Base-by-base conservation (phyloP, 176 grass and related monocot species). In the Musa schizocarpa region DNA sequence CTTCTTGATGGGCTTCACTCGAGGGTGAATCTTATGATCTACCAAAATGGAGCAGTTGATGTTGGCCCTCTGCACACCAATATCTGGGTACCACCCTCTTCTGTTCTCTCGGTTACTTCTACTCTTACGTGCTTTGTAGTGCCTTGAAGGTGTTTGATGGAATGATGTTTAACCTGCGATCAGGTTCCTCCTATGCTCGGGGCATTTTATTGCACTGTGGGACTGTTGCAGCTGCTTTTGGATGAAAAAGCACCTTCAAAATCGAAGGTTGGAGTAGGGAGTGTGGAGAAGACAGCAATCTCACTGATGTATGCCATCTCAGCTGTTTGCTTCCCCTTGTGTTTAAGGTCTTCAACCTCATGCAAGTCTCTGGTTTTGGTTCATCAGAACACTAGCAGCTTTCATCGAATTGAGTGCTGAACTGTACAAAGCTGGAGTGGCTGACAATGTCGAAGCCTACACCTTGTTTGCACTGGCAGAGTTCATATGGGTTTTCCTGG, bases 341-440 rank as follows among this genome's bases (percentile, higher is more conserved):
- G 34, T 6, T 43, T 43, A 43, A 24, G 62, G 22, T 21, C 9
- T 10, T 56, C 34, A 57, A 73, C 63, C 54, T 72, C 17, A 73
- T 54, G 51, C 66, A 80, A 54, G 7, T 53, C 11, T 51, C 68
- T 72, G 16, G 68, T 23, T 75, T 19, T 29, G 14, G 5, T 13
- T 55, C 26, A 67, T 29, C 85, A 97, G 93, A 73, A 75, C 76
- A 14, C 90, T 97, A 11, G 83, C 80, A 26, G 51, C 86, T 65
- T 97, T 97, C 88, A 81, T 93, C 81, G 94, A 93, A 76, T 52
- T 87, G 75, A 91, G 94, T 82, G 88, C 90, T 65, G 93, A 97
- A 81, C 74, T 97, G 88, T 97, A 89, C 83, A 84, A 73, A 12
- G 90, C 84, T 2, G 94, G 90, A 70, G 75, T 87, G 52, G 67